A percentile compares a stretch with the other conserved stretches of the same genome.
Conservation (phyloP, 2,329 filamentous ascomycete genomes). For the Ceratocystis destructans region DNA sequence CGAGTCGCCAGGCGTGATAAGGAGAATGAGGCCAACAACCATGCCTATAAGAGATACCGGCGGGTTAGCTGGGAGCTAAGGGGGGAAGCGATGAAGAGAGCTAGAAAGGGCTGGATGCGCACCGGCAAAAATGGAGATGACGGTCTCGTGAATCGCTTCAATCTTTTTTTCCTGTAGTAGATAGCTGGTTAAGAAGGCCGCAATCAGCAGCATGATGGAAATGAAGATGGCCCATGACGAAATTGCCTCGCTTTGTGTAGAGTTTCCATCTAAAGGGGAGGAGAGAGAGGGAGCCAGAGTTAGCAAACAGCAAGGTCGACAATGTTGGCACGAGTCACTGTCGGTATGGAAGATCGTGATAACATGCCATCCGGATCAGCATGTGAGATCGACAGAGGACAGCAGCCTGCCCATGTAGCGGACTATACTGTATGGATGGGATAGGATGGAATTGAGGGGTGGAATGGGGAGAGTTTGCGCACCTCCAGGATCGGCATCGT, state of each 20-base stretch:
- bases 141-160: slow-evolving; percentile 93
- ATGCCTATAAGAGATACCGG: slow-evolving; percentile 48
- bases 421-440: neutral
- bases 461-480: slow-evolving; percentile 7
- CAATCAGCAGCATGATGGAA: slow-evolving; percentile 82
- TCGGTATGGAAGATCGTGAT: neutral
- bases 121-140: slow-evolving; percentile 96
- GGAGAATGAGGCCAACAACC: slow-evolving; percentile 80
- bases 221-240: slow-evolving; percentile 97
- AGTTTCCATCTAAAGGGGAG: slow-evolving; percentile 47
- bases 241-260: slow-evolving; percentile 83
- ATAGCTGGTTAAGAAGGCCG: slow-evolving; percentile 93
- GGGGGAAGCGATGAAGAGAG: neutral
- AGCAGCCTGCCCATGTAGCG: neutral
- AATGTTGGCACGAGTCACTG: neutral
- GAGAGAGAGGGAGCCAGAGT: neutral
- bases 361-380: neutral
- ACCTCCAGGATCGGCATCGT: slow-evolving; percentile 21
- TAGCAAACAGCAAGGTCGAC: neutral
- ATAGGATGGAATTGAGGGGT: slow-evolving; percentile 20
- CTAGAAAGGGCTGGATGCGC: slow-evolving; percentile 21
- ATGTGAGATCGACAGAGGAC: neutral
- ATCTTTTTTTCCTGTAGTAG: slow-evolving; percentile 93
- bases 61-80: neutral
- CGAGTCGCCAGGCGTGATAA: slow-evolving; percentile 65